Evolutionary conservation across 352 stramenopile genomes (phyloP), one percentile per base, ranked within the genome.

Genomic region (Phytophthora colocasiae): DNA sequence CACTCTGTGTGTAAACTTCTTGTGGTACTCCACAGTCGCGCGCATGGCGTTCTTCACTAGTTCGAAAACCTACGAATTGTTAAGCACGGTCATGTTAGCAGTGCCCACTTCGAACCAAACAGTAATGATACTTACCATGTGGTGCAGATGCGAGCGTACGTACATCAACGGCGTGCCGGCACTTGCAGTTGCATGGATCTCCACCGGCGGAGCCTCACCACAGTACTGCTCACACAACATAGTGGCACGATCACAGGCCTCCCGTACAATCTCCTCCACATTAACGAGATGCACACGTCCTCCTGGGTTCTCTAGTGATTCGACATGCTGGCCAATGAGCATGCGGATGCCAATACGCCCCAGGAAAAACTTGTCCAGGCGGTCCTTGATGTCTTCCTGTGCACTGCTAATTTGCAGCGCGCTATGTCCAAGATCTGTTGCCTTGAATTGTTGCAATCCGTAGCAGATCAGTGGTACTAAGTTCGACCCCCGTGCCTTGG

Each of bases 21-120:
- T 87, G 64, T 99, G 96, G 69, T 92, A 87, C 75, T 99, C 97
- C 26, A 98, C 86, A 2, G 97, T 99, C 6, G 98, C 97, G 45
- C 97, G 86, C 97, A 99, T 99, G 31, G 90, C 91, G 75, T 99
- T 99, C 79, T 99, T 99, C 31, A 99, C 77, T 4, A 99, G 74
- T 79, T 99, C 98, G 57, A 99, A 97, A 54, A 99, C 56, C 67
- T 75, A 43, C 4, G 45, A 49, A 24, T 51, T 44, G 26, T 27
- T 14, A 14, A 54, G 22, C 39, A 34, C 24, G 19, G 38, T 14
- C 40, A 22, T 4, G 31, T 60, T 27, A 54, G n/a, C 9, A 36
- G 8, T 11, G 11, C 12, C 31, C 31, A 36, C 31, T 36, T 12
- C 38, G 9, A 9, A 43, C n/a, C 5, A 43, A 43, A 19, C 38